phyloP scores from a whole-genome alignment of 192 early-diverging fungal species.

The Diversispora epigaea region DNA sequence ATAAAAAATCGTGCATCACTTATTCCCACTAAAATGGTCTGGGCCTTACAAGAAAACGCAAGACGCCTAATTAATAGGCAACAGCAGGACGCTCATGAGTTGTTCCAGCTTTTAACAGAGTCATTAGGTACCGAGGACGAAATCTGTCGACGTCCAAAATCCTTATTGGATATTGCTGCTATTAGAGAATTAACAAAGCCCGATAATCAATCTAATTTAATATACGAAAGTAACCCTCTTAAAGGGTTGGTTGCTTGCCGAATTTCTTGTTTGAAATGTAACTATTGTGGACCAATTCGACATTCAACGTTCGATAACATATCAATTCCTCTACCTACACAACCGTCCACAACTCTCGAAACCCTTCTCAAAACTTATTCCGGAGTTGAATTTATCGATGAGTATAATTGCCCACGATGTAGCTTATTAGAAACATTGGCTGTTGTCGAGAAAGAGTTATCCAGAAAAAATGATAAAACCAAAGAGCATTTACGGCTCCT shows the following conservation, averaged over 20 bases:
- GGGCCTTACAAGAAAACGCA: constrained; percentile 36
- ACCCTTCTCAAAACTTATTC: constrained; percentile 21
- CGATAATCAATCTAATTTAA: neutral
- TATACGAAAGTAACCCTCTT: constrained; percentile 57
- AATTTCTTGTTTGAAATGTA: constrained; percentile 72
- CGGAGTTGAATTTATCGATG: constrained; percentile 26
- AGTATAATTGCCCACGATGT: constrained; percentile 29
- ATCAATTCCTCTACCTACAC: constrained; percentile 28
- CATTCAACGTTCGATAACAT: constrained; percentile 31
- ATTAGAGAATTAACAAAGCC: neutral
- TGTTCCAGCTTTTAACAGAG: constrained; percentile 71
- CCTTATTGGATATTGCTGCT: constrained; percentile 9
- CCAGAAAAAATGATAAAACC: neutral
- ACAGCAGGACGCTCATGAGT: constrained; percentile 86
- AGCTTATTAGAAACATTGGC: constrained; percentile 23
- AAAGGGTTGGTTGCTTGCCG: constrained; percentile 68
- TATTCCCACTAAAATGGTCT: constrained; percentile 59
- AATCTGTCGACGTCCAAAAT: constrained; percentile 13
- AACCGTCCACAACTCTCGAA: constrained; percentile 1
- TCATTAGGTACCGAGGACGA: constrained; percentile 60
- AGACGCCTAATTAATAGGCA: constrained; percentile 62
- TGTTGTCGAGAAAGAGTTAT: constrained; percentile 4
- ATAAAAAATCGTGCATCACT: constrained; percentile 40
- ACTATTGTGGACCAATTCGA: constrained; percentile 49
- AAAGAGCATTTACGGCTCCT: neutral